Evolutionary conservation across 2,329 filamentous ascomycete species (phyloP).

Genomic region (Aureobasidium sp.): DNA sequence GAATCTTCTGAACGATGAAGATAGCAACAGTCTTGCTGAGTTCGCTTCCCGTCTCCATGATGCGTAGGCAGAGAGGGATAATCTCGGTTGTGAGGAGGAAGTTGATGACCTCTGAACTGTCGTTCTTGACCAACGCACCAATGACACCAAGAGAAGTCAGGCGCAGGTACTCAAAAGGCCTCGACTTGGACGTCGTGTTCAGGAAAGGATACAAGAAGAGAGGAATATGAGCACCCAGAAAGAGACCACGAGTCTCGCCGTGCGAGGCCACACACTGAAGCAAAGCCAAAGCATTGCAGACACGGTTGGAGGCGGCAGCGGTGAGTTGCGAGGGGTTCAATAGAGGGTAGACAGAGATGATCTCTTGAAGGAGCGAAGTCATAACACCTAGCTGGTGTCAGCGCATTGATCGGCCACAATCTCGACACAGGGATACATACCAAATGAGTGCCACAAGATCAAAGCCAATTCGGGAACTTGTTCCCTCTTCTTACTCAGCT

Average conservation of each 20-base stretch:
- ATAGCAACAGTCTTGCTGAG: slow-evolving; percentile 98
- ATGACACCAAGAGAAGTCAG: slow-evolving; percentile 95
- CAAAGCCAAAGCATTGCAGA: slow-evolving; percentile 93
- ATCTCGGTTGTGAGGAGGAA: slow-evolving; percentile 98
- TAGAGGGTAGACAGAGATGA: slow-evolving; percentile 96
- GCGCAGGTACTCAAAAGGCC: slow-evolving; percentile 94
- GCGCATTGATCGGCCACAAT: background rate
- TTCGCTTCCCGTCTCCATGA: slow-evolving; percentile 98
- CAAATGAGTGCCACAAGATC: slow-evolving; percentile 97
- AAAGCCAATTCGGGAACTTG: slow-evolving; percentile 94
- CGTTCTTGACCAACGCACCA: slow-evolving; percentile 95
- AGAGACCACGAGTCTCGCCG: slow-evolving; percentile 89
- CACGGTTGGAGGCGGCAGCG: slow-evolving; percentile 91
- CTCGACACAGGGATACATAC: slow-evolving; percentile 47
- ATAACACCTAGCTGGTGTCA: slow-evolving; percentile 67
- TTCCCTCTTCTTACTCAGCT: slow-evolving; percentile 97
- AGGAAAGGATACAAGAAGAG: slow-evolving; percentile 97
- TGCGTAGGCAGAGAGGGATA: slow-evolving; percentile 91
- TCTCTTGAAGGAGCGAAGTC: slow-evolving; percentile 95
- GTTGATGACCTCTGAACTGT: slow-evolving; percentile 97
- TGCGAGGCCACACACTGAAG: slow-evolving; percentile 96
- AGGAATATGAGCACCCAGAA: slow-evolving; percentile 89
- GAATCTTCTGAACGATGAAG: slow-evolving; percentile 98
- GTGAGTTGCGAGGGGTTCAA: slow-evolving; percentile 96
- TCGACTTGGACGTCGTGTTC: slow-evolving; percentile 96